Conservation (phyloP, 805 yeast species). For the Kodamaea restingae region DNA sequence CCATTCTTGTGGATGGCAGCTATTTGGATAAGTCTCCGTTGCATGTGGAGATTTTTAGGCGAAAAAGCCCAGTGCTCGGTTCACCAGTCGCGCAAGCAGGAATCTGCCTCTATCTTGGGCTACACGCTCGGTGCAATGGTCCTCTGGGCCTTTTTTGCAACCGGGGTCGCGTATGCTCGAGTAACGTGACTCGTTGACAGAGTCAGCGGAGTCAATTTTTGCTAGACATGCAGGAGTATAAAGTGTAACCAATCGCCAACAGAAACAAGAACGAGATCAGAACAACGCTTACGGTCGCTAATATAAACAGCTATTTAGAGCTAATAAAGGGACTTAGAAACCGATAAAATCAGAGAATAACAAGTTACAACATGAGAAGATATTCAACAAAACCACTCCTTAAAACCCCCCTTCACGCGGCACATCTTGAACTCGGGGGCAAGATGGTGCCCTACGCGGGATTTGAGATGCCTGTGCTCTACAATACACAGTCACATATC, state of each 20-base stretch:
- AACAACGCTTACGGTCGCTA: background rate
- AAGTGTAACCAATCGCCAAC: no score
- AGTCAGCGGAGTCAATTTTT: slow-evolving; percentile 8
- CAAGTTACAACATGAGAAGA: slow-evolving; percentile 20
- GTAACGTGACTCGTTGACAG: slow-evolving; percentile 2
- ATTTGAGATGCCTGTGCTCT: slow-evolving; percentile 90
- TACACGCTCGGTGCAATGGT: slow-evolving; percentile 2
- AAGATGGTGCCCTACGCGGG: slow-evolving; percentile 97
- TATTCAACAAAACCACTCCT: slow-evolving; percentile 33
- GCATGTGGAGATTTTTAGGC: background rate
- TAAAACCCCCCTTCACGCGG: slow-evolving; percentile 76
- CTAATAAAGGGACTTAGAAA: no score
- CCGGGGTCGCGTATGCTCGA: background rate
- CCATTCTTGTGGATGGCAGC: slow-evolving; percentile 21
- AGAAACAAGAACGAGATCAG: background rate
- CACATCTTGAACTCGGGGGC: slow-evolving; percentile 76
- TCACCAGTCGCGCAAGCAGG: no score
- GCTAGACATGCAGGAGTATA: no score
- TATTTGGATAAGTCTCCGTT: slow-evolving; percentile 6
- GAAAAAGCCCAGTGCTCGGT: no score
- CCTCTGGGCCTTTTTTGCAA: slow-evolving; percentile 6
- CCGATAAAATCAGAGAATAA: no score
- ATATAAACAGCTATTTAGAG: background rate
- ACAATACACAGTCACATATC: slow-evolving; percentile 78
- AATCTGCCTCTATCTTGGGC: background rate